A percentile compares a stretch with the other conserved stretches of the same genome.
phyloP scores from a whole-genome alignment of 345 rosid species.

The Limnanthes douglasii region DNA sequence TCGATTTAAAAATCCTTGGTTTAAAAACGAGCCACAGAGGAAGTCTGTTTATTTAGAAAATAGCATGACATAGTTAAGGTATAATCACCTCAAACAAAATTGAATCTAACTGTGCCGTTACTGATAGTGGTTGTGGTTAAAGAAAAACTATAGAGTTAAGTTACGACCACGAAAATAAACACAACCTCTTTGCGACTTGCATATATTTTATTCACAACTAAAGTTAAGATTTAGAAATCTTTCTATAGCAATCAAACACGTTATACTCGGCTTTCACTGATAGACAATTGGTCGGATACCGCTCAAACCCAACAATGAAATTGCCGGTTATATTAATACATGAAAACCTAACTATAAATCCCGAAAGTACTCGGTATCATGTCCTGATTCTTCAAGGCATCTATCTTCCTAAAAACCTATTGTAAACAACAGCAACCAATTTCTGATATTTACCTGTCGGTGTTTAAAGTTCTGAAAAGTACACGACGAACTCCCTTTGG shows the following conservation, averaged over 20 bases:
- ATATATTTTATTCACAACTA: not conserved
- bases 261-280: too few relatives aligned
- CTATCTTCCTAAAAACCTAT: not conserved
- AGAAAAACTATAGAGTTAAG: too few relatives aligned
- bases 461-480: conserved; percentile 72
- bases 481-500: conserved; percentile 74
- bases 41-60: too few relatives aligned
- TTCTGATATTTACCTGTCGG: conserved; percentile 50
- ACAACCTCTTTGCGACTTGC: too few relatives aligned
- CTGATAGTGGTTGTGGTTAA: too few relatives aligned
- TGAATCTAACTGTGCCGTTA: too few relatives aligned
- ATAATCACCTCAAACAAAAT: not conserved
- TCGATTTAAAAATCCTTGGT: not conserved
- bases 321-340: not conserved
- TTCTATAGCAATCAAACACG: too few relatives aligned
- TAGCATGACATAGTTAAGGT: too few relatives aligned
- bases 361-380: not conserved
- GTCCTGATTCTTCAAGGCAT: not conserved
- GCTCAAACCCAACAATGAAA: not conserved
- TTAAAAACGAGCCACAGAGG: not conserved
- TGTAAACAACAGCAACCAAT: not conserved
- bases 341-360: not conserved
- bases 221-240: not conserved
- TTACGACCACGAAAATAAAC: too few relatives aligned
- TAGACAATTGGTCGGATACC: too few relatives aligned